phyloP scores from a whole-genome alignment of 371 early-diverging fungal genomes.

The Mucor racemosus region DNA sequence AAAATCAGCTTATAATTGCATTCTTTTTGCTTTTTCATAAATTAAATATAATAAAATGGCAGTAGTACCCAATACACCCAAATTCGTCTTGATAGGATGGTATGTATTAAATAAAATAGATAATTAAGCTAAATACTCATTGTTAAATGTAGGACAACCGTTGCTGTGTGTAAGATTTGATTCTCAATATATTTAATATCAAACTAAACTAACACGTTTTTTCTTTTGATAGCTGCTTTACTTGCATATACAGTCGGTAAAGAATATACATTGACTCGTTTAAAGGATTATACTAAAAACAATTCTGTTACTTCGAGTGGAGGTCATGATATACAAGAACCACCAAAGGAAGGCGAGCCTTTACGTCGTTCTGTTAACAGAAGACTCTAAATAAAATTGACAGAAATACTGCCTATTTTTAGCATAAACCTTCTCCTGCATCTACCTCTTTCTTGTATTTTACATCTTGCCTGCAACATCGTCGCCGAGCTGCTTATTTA shows the following conservation, averaged over 20 bases:
- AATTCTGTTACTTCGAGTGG: constrained; percentile 34
- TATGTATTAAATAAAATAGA: not conserved
- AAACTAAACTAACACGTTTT: not conserved
- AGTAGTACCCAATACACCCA: constrained; percentile 26
- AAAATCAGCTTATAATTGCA: constrained; percentile 4
- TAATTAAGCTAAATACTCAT: not conserved
- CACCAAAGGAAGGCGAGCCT: constrained; percentile 18
- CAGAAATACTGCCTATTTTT: constrained; percentile 2
- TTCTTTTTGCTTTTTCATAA: not conserved
- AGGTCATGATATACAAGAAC: constrained; percentile 5
- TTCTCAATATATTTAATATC: not conserved
- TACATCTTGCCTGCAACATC: not conserved
- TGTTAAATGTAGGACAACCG: constrained; percentile 20
- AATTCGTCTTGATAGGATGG: constrained; percentile 28
- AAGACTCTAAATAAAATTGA: constrained; percentile 22
- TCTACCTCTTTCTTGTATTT: not conserved
- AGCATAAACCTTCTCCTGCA: constrained; percentile 2
- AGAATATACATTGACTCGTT: constrained; percentile 26
- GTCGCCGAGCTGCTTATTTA: not conserved
- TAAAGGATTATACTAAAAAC: constrained; percentile 28
- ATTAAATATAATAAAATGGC: not conserved
- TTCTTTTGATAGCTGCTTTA: constrained; percentile 25
- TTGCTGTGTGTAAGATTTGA: constrained; percentile 26
- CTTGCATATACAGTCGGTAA: constrained; percentile 24
- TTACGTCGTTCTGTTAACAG: constrained; percentile 34